Base-by-base conservation (phyloP, 805 yeast species). In the Spathaspora arborariae region DNA sequence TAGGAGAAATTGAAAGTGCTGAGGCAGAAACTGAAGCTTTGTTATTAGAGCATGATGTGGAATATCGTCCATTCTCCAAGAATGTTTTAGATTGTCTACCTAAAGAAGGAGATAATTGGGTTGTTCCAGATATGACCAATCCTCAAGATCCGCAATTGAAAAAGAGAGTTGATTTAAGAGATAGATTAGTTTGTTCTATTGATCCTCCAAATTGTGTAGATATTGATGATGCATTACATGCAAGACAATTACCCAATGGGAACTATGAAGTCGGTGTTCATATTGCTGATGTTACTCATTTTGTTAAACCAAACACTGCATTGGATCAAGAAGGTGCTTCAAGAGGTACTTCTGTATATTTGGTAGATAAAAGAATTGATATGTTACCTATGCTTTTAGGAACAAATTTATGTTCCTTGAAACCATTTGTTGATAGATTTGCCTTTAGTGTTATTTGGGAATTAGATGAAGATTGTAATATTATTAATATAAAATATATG, bases 171-270 rank as follows among this genome's bases (percentile, higher is more conserved):
- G 99, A 94, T 64, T 75, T 91, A 49, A 80, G 99, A 57, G 96
- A 92, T 57, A 82, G 88, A 59, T 72, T 89, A 42, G 88, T 94
- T 36, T 94, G 99, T 64, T 86, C 96, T 20, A 94, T 94, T 56
- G 99, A 94, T 74, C 99, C 99, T 8, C 97, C 97, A 2, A 85
- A 86, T 24, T 92, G 98, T 81, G 97, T 91, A 54, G 99, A 94
- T 80, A 94, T 94, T 58, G 99, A 94, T 72, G 66, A 94, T 72
- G 99, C 99, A 1, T 73, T 94, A 42, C 99, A 94, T 62, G 98
- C 98, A 0, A 72, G 78, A 52, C 62, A 63, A 45, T 75, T 94
- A 42, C 90, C 96, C 1, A 94, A 94, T 63, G 99, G 99, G 0
- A 88, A 92, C 62, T 90, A 80, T 73, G 96, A 94, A 64, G 96